These are phyloP conservation scores for Gaultheria prostrata DNA, from an alignment of 148 eudicot species.

Conservation along the genomic window DNA sequence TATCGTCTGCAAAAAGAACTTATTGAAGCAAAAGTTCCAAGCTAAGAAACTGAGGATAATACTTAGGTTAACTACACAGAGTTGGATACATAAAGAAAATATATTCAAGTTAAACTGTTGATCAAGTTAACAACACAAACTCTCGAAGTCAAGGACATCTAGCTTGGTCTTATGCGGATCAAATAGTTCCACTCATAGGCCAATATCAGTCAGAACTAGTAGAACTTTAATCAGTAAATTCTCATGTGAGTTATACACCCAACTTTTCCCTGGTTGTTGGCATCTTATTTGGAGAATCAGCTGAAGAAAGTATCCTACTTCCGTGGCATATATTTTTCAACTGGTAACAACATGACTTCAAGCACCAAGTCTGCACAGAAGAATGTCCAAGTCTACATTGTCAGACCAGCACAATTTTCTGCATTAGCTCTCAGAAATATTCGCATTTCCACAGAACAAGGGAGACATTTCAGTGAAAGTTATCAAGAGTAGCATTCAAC, in stretches of 20 bases:
- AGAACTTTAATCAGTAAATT: not conserved
- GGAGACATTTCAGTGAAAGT: not conserved
- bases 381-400: not conserved
- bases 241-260: not conserved
- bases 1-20: not conserved
- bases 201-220: not conserved
- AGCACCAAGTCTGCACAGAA: not conserved
- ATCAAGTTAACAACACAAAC: not conserved
- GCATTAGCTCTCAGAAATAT: not conserved
- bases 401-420: not conserved
- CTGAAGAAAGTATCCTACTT: not conserved
- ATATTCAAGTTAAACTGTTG: not conserved
- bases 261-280: not conserved
- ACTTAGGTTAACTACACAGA: not conserved
- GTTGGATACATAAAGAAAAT: not conserved
- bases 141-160: not conserved
- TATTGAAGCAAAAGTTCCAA: not conserved
- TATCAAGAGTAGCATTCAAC: not conserved
- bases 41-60: not conserved
- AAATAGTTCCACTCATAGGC: conserved; percentile 4
- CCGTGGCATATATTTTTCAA: not conserved
- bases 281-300: not conserved
- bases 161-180: not conserved
- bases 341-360: not conserved
- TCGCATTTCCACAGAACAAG: not conserved